Evolutionary conservation across 2,329 filamentous ascomycete genomes (phyloP), one percentile per base, ranked within the genome.

Genomic region (Hansfordia pulvinata): DNA sequence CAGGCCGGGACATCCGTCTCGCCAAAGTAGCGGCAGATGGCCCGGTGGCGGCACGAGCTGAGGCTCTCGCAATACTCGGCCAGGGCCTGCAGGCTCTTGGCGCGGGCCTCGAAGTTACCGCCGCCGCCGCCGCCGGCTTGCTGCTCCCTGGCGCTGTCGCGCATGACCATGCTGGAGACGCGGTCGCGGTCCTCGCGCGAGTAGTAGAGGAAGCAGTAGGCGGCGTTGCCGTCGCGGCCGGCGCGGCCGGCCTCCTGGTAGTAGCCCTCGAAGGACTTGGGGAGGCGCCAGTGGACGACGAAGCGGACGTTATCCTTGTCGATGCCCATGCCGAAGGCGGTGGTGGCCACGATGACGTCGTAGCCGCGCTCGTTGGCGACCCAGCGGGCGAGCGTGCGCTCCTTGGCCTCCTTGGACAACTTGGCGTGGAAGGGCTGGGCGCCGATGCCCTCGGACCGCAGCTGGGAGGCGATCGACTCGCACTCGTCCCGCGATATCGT

Each of bases 291-390:
- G 52, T 96, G 88, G 2, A 90, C 75, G 1, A 96, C 86, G 42
- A 94, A 94, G 3, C 88, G 79, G 8, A 96, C 88, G 40, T 93
- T 79, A 27, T 90, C 75, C 51, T 94, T 94, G 52, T 96, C 86
- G 36, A 96, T 94, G 15, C 88, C 88, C 88, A 96, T 96, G 3
- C 88, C 88, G 43, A 96, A 96, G 0, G 88, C 88, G 2, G 84
- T 96, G 0, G 88, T 96, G 2, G 88, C 88, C 16, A 94, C 85
- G 33, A 96, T 88, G 25, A 96, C 74, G 47, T 90, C 85, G 53
- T 90, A 93, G 2, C 79, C 79, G 15, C 68, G 62, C 28, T 71
- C 67, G 46, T 83, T 80, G 29, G 65, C 62, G 23, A 85, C 74
- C 81, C 81, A 88, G 11, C 68, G 66, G 10, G 64, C 53, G 4